These are phyloP conservation scores for Chaetomiaceae sp. DNA, from an alignment of 2,329 filamentous ascomycete species.

Conservation along the genomic window DNA sequence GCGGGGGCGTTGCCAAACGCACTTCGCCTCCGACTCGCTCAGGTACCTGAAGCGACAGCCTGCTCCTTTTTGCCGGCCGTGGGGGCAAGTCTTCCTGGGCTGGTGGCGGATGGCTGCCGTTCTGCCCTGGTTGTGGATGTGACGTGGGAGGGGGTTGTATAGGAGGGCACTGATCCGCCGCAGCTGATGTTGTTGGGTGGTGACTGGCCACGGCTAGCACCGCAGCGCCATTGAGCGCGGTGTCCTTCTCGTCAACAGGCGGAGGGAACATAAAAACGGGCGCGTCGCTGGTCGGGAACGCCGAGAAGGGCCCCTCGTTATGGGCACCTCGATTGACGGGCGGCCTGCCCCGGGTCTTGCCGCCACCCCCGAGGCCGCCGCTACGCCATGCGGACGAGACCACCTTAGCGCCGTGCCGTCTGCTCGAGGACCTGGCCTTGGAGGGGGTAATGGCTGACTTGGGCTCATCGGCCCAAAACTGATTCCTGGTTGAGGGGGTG, in stretches of 20 bases:
- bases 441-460: slow-evolving; percentile 68
- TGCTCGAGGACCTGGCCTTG: slow-evolving; percentile 44
- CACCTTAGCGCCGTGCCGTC: slow-evolving; percentile 72
- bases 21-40: slow-evolving; percentile 28
- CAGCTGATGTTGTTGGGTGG: background rate
- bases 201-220: slow-evolving; percentile 3
- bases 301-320: slow-evolving; percentile 57
- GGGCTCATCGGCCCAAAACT: slow-evolving; percentile 61
- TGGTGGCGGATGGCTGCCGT: slow-evolving; percentile 8
- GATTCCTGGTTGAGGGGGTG: slow-evolving; percentile 53
- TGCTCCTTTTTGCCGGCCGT: slow-evolving; percentile 34
- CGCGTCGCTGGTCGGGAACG: slow-evolving; percentile 54
- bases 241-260: slow-evolving; percentile 14
- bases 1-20: slow-evolving; percentile 28
- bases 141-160: slow-evolving; percentile 1
- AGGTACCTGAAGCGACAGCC: slow-evolving; percentile 58
- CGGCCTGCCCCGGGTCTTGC: slow-evolving; percentile 73
- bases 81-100: slow-evolving; percentile 15
- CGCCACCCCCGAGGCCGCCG: slow-evolving; percentile 52
- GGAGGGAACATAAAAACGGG: slow-evolving; percentile 38
- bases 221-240: background rate
- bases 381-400: slow-evolving; percentile 88
- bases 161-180: background rate
- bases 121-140: background rate
- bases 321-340: slow-evolving; percentile 59